Evolutionary conservation across 768 basidiomycete species (phyloP).

Genomic region (Phanerodontia chrysosporium): DNA sequence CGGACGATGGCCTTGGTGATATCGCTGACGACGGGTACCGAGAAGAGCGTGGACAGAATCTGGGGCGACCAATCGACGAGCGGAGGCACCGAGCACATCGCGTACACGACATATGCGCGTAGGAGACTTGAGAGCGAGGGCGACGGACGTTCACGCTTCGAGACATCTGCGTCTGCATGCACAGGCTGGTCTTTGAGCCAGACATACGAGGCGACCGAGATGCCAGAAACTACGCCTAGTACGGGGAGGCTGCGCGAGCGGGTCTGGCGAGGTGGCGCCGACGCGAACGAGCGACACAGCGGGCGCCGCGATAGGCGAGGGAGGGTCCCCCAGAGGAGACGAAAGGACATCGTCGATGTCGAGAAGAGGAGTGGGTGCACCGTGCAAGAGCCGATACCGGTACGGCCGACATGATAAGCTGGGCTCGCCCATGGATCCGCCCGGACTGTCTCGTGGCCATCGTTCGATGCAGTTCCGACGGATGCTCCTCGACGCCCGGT

Average conservation of each 20-base stretch:
- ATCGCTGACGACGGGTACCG: constrained; percentile 56
- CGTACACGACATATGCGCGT: constrained; percentile 78
- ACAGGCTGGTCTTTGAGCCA: constrained; percentile 8
- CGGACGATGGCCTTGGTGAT: constrained; percentile 69
- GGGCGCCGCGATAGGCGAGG: not conserved
- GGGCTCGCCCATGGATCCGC: constrained; percentile 1
- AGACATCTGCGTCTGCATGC: constrained; percentile 21
- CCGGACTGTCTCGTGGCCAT: not conserved
- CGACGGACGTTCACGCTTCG: constrained; percentile 8
- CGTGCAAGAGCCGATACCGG: not conserved
- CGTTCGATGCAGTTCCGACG: not conserved
- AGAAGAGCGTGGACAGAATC: constrained; percentile 52
- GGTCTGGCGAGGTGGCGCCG: not conserved
- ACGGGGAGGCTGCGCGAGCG: not conserved
- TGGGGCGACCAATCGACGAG: constrained; percentile 74
- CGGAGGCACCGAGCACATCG: constrained; percentile 70
- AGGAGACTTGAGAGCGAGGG: constrained; percentile 37
- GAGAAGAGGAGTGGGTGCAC: not conserved
- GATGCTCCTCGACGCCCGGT: not conserved
- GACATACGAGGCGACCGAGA: constrained; percentile 3
- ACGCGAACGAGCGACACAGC: not conserved
- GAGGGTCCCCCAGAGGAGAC: not conserved
- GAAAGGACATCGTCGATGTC: not conserved
- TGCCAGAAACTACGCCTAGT: not conserved
- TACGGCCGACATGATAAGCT: not conserved